Evolutionary conservation across 2,329 filamentous ascomycete species (phyloP), one percentile per base, ranked within the genome.

Genomic region (Ambrosiella beaveri): DNA sequence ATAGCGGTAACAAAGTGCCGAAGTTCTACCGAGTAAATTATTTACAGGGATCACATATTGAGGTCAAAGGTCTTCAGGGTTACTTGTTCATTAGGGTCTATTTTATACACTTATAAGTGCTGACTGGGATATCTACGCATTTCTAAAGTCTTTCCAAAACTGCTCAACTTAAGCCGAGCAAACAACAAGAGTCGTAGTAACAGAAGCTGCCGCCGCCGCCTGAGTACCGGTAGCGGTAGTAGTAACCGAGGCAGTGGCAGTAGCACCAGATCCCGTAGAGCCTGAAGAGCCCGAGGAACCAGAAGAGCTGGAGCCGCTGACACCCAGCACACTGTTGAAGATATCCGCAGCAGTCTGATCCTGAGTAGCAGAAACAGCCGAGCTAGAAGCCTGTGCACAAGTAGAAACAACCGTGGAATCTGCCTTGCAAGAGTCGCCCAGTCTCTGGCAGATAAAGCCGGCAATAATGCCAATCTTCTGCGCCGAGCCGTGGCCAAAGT

Each of bases 401-500:
- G 59, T 59, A 5, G 64, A 61, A 3, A 61, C 60, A 2, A 61
- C 61, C 2, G 60, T 62, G 1, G 61, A 58, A 52, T 59, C 45
- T 4, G 65, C 65, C 61, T 65, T 64, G 63, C 65, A 66, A 27
- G 59, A 60, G 51, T 65, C 69, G 38, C 64, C 59, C 17, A 75
- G 65, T 57, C 73, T 72, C 45, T 68, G 64, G 65, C 73, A 75
- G 65, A 75, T 74, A 63, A 77, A 77, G 51, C 68, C 62, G 12
- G 74, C 68, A 62, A 77, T 73, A 63, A 76, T 60, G 38, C 63
- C 64, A 60, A 67, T 64, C 55, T 64, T 65, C 53, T 64, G 63
- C 17, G 75, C 76, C 2, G 74, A 76, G 57, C 75, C 75, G 66
- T 79, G 77, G 65, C 69, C 71, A 68, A 79, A 80, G 64, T 73